phyloP scores from a whole-genome alignment of 345 rosid species.

The Arabidopsis suecica region DNA sequence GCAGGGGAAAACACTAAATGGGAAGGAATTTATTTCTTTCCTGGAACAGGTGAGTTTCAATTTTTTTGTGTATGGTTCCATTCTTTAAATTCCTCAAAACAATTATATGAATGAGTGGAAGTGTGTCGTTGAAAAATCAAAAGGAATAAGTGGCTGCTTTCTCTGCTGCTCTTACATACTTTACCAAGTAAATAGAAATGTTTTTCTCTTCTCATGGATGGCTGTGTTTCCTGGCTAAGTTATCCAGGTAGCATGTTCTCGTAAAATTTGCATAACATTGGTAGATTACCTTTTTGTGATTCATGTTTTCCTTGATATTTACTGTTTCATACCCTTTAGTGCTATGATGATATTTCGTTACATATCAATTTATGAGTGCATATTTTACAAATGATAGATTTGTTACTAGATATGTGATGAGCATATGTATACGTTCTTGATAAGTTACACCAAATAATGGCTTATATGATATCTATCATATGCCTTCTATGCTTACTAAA shows the following conservation, averaged over 20 bases:
- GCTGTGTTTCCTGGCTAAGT: conserved; percentile 8
- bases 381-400: background rate
- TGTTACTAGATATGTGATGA: conserved; percentile 6
- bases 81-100: background rate
- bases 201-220: conserved; percentile 20
- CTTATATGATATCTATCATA: background rate
- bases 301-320: background rate
- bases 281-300: background rate
- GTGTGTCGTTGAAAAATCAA: conserved; percentile 12
- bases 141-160: background rate
- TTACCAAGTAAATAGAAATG: background rate
- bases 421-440: background rate
- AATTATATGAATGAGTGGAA: conserved; percentile 14
- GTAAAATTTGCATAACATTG: background rate
- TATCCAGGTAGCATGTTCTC: background rate
- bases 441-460: background rate
- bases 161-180: conserved; percentile 11
- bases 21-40: conserved; percentile 92
- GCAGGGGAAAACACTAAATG: conserved; percentile 83
- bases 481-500: background rate
- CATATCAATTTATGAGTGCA: conserved; percentile 3
- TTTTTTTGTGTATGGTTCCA: conserved; percentile 7
- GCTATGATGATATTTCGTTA: background rate
- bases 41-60: conserved; percentile 74
- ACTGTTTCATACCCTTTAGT: background rate